phyloP scores from a whole-genome alignment of 2,329 filamentous ascomycete species.

The Daldinia sp. region DNA sequence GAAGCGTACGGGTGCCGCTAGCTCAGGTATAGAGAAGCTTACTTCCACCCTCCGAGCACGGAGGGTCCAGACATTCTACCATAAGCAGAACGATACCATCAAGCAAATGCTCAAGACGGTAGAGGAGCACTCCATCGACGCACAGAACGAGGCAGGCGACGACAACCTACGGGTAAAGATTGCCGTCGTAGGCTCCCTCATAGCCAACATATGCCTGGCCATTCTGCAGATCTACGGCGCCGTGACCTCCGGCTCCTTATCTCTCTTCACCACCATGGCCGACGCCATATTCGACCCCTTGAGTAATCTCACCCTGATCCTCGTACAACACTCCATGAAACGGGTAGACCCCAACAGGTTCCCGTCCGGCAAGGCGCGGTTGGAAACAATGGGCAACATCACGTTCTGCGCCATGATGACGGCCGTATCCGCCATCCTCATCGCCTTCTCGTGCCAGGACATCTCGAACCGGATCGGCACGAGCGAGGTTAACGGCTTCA shows the following conservation, averaged over 20 bases:
- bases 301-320: slow-evolving; percentile 85
- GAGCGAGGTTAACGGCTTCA: slow-evolving; percentile 69
- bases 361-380: slow-evolving; percentile 89
- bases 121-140: slow-evolving; percentile 85
- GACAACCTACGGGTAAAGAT: slow-evolving; percentile 81
- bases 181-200: slow-evolving; percentile 72
- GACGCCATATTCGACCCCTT: slow-evolving; percentile 93
- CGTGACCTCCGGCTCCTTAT: slow-evolving; percentile 85
- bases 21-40: slow-evolving; percentile 24
- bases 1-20: slow-evolving; percentile 63
- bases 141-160: slow-evolving; percentile 79
- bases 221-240: slow-evolving; percentile 89
- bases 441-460: slow-evolving; percentile 83
- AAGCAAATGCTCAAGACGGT: slow-evolving; percentile 90
- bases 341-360: slow-evolving; percentile 86
- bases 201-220: slow-evolving; percentile 81
- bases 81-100: slow-evolving; percentile 91
- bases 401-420: slow-evolving; percentile 97
- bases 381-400: slow-evolving; percentile 96
- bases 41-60: slow-evolving; percentile 50
- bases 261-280: slow-evolving; percentile 96
- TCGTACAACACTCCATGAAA: slow-evolving; percentile 87
- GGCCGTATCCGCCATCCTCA: slow-evolving; percentile 87
- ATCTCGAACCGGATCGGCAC: slow-evolving; percentile 61
- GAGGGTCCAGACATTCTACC: slow-evolving; percentile 83